A percentile compares a stretch with the other conserved stretches of the same genome.
Conservation (phyloP, 2,329 filamentous ascomycete genomes). For the Simplicillium sp. region DNA sequence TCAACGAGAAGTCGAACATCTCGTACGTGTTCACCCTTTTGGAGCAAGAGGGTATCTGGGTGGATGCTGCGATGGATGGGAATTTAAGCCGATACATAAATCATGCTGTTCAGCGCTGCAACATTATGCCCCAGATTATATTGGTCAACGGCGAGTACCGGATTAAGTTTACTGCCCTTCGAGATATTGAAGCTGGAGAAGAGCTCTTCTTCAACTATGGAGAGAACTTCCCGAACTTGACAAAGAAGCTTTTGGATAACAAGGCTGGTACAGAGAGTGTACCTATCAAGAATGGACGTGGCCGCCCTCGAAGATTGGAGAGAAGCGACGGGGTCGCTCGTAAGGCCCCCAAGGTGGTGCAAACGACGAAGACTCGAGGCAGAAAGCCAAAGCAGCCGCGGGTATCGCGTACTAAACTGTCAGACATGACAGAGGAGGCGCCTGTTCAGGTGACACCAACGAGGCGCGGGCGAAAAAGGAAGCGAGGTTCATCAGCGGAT, state of each 20-base stretch:
- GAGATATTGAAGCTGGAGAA: conserved; percentile 59
- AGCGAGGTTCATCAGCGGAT: too few species aligned
- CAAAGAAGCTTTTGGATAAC: conserved; percentile 29
- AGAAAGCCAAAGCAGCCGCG: conserved; percentile 5
- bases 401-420: too few species aligned
- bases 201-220: conserved; percentile 80
- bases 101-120: conserved; percentile 53
- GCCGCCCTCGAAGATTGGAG: conserved; percentile 10
- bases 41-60: conserved; percentile 52
- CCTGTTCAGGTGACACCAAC: too few species aligned
- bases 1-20: conserved; percentile 49
- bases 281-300: conserved; percentile 12
- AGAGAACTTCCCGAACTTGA: conserved; percentile 55
- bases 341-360: conserved; percentile 2
- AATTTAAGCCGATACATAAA: conserved; percentile 82
- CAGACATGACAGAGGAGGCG: too few species aligned
- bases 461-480: too few species aligned
- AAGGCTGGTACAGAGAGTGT: conserved; percentile 22
- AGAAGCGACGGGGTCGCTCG: conserved; percentile 11
- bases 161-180: conserved; percentile 62
- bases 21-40: conserved; percentile 57
- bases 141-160: conserved; percentile 69
- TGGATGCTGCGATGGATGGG: conserved; percentile 68
- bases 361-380: conserved; percentile 11
- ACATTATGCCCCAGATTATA: conserved; percentile 54